Base-by-base conservation (phyloP, 2,329 filamentous ascomycete genomes). In the Didymellaceae sp. region DNA sequence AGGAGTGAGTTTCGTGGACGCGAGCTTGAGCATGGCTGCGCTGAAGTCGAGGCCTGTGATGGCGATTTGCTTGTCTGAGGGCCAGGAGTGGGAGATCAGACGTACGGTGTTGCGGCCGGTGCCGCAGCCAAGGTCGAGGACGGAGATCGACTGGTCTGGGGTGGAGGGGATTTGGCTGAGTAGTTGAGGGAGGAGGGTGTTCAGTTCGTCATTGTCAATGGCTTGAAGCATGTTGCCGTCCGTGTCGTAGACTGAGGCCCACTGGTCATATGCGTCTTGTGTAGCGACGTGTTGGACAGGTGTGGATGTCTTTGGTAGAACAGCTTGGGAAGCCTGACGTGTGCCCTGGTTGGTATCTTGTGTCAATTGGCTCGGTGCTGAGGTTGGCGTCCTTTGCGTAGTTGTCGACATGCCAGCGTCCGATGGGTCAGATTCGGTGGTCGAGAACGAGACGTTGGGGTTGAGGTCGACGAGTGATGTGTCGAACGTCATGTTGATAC, bases 171-270 rank as follows among this genome's bases (percentile, higher is more conserved):
- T 62, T 9, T 66, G 62, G 2, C 61, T 49, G 3, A 85, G 59
- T 34, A 84, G 79, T 1, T 65, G 55, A 0, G 82, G 80, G 0
- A 88, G 75, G 0, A 85, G 64, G 1, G 63, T 61, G 11, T 70
- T 63, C 59, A 88, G 77, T 61, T 86, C 80, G 11, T 79, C 56
- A 30, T 82, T 81, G 64, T 89, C 86, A 14, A 87, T 77, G 1
- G 80, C 78, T 72, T 88, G 85, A 1, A 89, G 76, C 66, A 87
- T 85, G 65, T 88, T 88, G 24, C 82, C 82, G 56, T 88, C 85
- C 24, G 77, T 82, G 68, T 88, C 85, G 72, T 88, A 88, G 33
- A 85, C 74, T 52, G 76, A 57, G 6, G 79, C 75, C 80, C 79
- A 82, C 46, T 75, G 72, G 41, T 79, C 65, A 59, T 82, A 82